phyloP scores from a whole-genome alignment of 768 basidiomycete species.

The Collybia sp. region DNA sequence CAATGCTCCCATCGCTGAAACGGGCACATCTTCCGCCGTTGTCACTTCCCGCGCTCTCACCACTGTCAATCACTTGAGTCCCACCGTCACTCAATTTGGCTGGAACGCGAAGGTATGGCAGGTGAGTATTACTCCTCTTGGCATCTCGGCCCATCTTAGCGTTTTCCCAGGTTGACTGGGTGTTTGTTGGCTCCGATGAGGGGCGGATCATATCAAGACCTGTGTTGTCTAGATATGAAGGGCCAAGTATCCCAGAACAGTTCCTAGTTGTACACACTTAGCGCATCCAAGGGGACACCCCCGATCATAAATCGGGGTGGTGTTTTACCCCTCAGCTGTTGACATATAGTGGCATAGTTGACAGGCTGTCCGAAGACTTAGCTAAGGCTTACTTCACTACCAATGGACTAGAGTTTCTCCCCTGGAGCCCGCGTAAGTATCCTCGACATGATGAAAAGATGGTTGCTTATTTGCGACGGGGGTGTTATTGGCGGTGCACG shows the following conservation, averaged over 20 bases:
- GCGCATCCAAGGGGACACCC: conserved; percentile 2
- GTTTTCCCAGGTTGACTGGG: conserved; percentile 39
- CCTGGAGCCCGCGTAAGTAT: too few species aligned
- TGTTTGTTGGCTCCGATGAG: conserved; percentile 27
- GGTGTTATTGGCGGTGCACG: too few species aligned
- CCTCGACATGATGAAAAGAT: too few species aligned
- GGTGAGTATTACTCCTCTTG: conserved; percentile 30
- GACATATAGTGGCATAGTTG: too few species aligned
- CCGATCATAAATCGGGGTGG: not conserved
- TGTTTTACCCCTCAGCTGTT: too few species aligned
- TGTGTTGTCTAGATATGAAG: conserved; percentile 50
- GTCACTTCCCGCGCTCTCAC: conserved; percentile 29
- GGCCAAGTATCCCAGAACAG: conserved; percentile 64
- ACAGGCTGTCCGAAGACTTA: too few species aligned
- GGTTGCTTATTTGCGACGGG: too few species aligned
- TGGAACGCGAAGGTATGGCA: conserved; percentile 69
- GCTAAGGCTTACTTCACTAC: too few species aligned
- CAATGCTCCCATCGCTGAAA: conserved; percentile 37
- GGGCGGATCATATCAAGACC: conserved; percentile 33
- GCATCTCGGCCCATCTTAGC: conserved; percentile 1
- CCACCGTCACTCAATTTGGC: conserved; percentile 57
- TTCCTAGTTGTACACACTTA: conserved; percentile 63
- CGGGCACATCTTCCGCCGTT: conserved; percentile 18
- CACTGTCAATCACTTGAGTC: conserved; percentile 45
- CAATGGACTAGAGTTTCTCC: too few species aligned